phyloP scores from a whole-genome alignment of 2,329 filamentous ascomycete species.

The Phialemonium atrogriseum region DNA sequence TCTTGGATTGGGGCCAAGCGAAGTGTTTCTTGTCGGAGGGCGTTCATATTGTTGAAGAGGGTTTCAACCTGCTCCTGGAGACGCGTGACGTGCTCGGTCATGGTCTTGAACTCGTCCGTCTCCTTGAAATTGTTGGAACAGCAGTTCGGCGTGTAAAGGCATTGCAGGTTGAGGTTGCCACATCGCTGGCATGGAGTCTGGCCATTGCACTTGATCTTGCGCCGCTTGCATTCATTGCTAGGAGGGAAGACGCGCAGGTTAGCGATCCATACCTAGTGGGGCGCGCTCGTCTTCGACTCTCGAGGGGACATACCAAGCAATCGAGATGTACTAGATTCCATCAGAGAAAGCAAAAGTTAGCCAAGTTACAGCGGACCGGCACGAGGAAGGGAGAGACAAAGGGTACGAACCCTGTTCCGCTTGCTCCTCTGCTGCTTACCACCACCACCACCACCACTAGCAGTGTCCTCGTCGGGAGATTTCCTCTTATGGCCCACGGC shows the following conservation, averaged over 20 bases:
- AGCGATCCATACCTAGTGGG: too few species aligned
- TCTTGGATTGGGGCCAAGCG: constrained; percentile 37
- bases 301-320: constrained; percentile 51
- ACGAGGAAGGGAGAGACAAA: constrained; percentile 2
- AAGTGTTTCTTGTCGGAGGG: constrained; percentile 49
- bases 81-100: constrained; percentile 63
- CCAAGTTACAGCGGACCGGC: constrained; percentile 1
- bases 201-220: constrained; percentile 69
- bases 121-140: constrained; percentile 79
- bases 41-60: constrained; percentile 64
- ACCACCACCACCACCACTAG: constrained; percentile 13
- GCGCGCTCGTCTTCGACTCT: too few species aligned
- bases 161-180: constrained; percentile 57
- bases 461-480: constrained; percentile 31
- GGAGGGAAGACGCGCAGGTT: constrained; percentile 5
- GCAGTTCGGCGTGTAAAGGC: constrained; percentile 59
- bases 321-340: constrained; percentile 45
- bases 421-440: constrained; percentile 50
- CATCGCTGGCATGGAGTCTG: constrained; percentile 60
- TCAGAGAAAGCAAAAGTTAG: background rate
- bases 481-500: constrained; percentile 21
- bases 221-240: constrained; percentile 67
- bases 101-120: constrained; percentile 79
- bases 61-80: constrained; percentile 80
- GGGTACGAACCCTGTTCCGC: constrained; percentile 44